A percentile compares a stretch with the other conserved stretches of the same genome.
phyloP scores from a whole-genome alignment of 2,329 filamentous ascomycete species.

The Aspergillus amoenus region DNA sequence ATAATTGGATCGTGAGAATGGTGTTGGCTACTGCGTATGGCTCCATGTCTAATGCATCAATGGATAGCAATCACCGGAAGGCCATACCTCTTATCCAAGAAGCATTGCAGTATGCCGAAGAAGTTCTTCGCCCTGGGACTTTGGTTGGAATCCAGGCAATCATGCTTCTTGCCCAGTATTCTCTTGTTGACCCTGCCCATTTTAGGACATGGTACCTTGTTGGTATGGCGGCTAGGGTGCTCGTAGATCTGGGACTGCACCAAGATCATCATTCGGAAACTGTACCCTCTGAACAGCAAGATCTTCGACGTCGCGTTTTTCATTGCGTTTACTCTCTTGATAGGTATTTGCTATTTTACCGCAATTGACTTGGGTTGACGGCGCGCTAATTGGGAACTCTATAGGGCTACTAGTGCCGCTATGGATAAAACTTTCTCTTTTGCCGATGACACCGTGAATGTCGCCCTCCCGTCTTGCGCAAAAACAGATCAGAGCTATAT shows the following conservation, averaged over 20 bases:
- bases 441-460: conserved; percentile 81
- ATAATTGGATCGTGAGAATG: conserved; percentile 86
- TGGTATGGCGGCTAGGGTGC: conserved; percentile 81
- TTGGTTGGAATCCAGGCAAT: conserved; percentile 84
- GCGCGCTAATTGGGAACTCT: background rate
- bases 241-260: conserved; percentile 87
- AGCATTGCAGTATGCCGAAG: conserved; percentile 75
- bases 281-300: conserved; percentile 66
- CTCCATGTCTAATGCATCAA: conserved; percentile 66
- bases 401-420: conserved; percentile 81
- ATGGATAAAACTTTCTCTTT: conserved; percentile 89
- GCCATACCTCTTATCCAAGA: conserved; percentile 61
- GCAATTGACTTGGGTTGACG: background rate
- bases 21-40: conserved; percentile 80
- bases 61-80: conserved; percentile 62
- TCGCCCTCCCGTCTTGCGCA: conserved; percentile 65
- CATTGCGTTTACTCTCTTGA: conserved; percentile 90
- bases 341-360: conserved; percentile 54
- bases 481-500: conserved; percentile 41
- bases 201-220: conserved; percentile 95
- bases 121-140: conserved; percentile 81
- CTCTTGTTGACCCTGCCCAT: conserved; percentile 83
- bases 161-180: conserved; percentile 81
- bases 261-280: conserved; percentile 79
- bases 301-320: conserved; percentile 79